Conservation (phyloP, 139 green algal species). For the Micromonas pusilla region DNA sequence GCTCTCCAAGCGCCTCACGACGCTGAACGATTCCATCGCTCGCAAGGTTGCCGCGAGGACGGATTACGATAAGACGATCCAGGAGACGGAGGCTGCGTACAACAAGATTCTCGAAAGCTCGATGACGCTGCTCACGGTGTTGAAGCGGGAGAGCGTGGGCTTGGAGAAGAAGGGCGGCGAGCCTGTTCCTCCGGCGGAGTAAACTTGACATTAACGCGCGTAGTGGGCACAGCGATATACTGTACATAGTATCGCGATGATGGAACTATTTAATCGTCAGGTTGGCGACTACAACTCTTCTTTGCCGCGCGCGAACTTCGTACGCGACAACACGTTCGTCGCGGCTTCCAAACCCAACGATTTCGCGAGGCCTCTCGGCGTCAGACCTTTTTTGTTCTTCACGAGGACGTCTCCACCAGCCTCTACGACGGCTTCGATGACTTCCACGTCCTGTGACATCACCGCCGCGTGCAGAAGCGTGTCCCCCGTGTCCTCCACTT, state of each 20-base stretch:
- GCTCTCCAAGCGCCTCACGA: conserved; percentile 57
- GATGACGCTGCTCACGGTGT: conserved; percentile 63
- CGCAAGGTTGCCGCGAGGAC: conserved; percentile 16
- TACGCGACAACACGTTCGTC: no score
- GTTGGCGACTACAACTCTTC: no score
- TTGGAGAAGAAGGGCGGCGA: conserved; percentile 49
- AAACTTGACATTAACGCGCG: no score
- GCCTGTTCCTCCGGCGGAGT: not conserved
- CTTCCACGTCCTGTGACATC: not conserved
- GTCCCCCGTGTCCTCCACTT: not conserved
- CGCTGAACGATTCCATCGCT: conserved; percentile 53
- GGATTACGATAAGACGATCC: conserved; percentile 29
- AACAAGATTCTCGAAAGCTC: conserved; percentile 70
- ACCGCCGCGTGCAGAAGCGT: not conserved
- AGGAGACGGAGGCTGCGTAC: conserved; percentile 62
- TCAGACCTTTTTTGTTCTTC: not conserved
- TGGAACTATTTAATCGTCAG: no score
- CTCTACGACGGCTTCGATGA: not conserved
- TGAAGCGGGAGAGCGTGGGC: conserved; percentile 62
- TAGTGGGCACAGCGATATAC: no score
- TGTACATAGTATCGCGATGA: no score
- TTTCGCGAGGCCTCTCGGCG: not conserved
- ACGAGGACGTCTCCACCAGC: not conserved
- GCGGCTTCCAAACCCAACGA: not conserved
- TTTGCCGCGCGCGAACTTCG: no score